A percentile compares a stretch with the other conserved stretches of the same genome.
These are phyloP conservation scores for Byssochlamys sp. DNA, from an alignment of 2,329 filamentous ascomycete species.

Conservation along the genomic window DNA sequence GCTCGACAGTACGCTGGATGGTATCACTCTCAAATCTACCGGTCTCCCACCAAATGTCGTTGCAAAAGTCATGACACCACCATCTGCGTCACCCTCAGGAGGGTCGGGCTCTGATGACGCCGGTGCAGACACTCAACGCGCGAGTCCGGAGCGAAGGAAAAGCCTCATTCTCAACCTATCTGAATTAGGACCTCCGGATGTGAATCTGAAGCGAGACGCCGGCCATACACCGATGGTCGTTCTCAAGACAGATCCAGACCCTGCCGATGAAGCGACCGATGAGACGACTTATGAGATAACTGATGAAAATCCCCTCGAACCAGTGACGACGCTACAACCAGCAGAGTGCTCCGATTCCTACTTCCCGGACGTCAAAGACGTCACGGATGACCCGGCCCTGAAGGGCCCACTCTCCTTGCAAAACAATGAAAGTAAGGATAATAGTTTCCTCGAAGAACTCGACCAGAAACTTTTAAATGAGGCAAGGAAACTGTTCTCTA, in stretches of 20 bases:
- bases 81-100: slow-evolving; percentile 22
- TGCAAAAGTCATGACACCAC: slow-evolving; percentile 35
- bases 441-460: slow-evolving; percentile 32
- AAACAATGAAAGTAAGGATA: slow-evolving; percentile 32
- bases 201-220: slow-evolving; percentile 32
- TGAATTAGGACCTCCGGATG: slow-evolving; percentile 29
- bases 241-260: slow-evolving; percentile 22
- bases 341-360: slow-evolving; percentile 33
- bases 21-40: slow-evolving; percentile 39
- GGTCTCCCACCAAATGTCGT: slow-evolving; percentile 35
- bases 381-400: slow-evolving; percentile 36
- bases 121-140: slow-evolving; percentile 11
- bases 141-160: slow-evolving; percentile 16
- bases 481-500: slow-evolving; percentile 24
- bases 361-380: slow-evolving; percentile 28
- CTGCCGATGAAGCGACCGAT: slow-evolving; percentile 12
- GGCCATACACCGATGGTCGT: slow-evolving; percentile 38
- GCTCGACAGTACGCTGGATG: slow-evolving; percentile 37
- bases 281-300: slow-evolving; percentile 16
- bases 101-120: slow-evolving; percentile 13
- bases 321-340: slow-evolving; percentile 25
- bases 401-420: slow-evolving; percentile 35
- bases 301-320: slow-evolving; percentile 24
- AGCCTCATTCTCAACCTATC: slow-evolving; percentile 27
- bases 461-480: slow-evolving; percentile 36